These are phyloP conservation scores for Peronospora destructor DNA, from an alignment of 352 stramenopile genomes.

Conservation along the genomic window DNA sequence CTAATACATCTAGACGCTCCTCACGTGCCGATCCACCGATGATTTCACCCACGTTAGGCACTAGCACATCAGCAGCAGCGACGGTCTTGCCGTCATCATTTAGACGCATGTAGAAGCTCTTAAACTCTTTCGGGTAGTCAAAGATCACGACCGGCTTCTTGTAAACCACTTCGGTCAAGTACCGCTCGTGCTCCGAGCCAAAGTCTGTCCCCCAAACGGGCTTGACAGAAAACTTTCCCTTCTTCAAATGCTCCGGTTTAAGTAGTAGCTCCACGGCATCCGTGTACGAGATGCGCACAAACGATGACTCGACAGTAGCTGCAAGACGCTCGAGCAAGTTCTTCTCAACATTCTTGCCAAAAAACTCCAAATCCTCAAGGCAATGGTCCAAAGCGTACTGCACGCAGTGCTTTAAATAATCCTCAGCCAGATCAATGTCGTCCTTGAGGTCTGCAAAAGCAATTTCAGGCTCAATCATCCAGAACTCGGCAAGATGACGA, in stretches of 20 bases:
- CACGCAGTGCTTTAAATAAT: conserved; percentile 94
- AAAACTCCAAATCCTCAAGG: conserved; percentile 90
- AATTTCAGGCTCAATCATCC: conserved; percentile 97
- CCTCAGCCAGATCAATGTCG: conserved; percentile 93
- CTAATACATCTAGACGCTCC: conserved; percentile 89
- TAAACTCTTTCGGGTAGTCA: conserved; percentile 98
- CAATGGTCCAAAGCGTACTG: conserved; percentile 91
- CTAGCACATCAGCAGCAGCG: conserved; percentile 94
- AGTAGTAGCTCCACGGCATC: conserved; percentile 91
- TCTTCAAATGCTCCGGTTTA: conserved; percentile 69
- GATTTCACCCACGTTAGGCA: conserved; percentile 95
- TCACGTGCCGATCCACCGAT: conserved; percentile 96
- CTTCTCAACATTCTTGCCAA: conserved; percentile 90
- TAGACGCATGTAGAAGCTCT: conserved; percentile 99
- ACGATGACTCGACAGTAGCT: conserved; percentile 43
- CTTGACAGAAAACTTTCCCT: conserved; percentile 85
- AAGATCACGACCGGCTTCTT: conserved; percentile 95
- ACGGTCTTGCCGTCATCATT: conserved; percentile 97
- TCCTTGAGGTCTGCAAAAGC: conserved; percentile 85
- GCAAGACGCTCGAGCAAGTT: conserved; percentile 68
- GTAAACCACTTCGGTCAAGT: conserved; percentile 88
- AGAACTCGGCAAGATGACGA: conserved; percentile 96
- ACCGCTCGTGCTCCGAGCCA: conserved; percentile 95
- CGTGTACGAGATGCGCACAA: conserved; percentile 89
- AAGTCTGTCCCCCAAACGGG: conserved; percentile 94